phyloP scores from a whole-genome alignment of 1,284 basidiomycete species.

The Singerocomus rubriflavus region DNA sequence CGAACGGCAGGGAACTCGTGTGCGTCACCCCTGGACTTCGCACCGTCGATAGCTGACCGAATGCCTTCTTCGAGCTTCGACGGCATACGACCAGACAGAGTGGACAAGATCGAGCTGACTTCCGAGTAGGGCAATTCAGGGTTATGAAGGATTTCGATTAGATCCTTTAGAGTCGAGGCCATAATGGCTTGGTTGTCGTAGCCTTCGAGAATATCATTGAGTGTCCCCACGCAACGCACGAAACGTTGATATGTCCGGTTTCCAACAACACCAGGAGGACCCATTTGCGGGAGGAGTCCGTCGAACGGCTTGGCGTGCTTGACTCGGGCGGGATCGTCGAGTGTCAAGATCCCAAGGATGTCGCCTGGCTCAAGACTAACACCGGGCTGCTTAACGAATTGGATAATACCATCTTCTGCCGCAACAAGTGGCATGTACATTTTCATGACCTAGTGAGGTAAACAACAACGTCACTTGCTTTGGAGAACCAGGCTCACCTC shows the following conservation, averaged over 20 bases:
- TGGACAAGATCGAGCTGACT: slow-evolving; percentile 79
- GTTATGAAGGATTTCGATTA: slow-evolving; percentile 76
- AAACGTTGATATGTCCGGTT: slow-evolving; percentile 92
- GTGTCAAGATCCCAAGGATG: slow-evolving; percentile 94
- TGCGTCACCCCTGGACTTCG: slow-evolving; percentile 64
- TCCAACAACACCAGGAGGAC: slow-evolving; percentile 83
- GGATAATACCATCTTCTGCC: slow-evolving; percentile 94
- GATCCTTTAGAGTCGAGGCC: slow-evolving; percentile 79
- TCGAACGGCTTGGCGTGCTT: slow-evolving; percentile 99
- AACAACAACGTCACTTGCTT: slow-evolving; percentile 11
- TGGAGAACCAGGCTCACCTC: slow-evolving; percentile 55
- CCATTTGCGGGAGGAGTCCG: slow-evolving; percentile 85
- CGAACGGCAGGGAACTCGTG: slow-evolving; percentile 86
- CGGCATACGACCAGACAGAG: slow-evolving; percentile 93
- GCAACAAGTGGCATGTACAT: slow-evolving; percentile 99
- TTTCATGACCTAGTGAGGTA: slow-evolving; percentile 81
- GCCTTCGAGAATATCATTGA: slow-evolving; percentile 92
- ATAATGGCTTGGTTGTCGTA: slow-evolving; percentile 93
- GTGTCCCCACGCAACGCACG: slow-evolving; percentile 70
- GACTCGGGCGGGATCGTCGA: slow-evolving; percentile 96
- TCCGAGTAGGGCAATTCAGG: slow-evolving; percentile 91
- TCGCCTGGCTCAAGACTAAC: slow-evolving; percentile 97
- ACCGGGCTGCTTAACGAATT: slow-evolving; percentile 97
- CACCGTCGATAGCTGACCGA: slow-evolving; percentile 74
- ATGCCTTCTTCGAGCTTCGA: slow-evolving; percentile 87